Evolutionary conservation across 1,139 yeast genomes (phyloP), one percentile per base, ranked within the genome.

Genomic region (Sugiyamaella grinbergsii): DNA sequence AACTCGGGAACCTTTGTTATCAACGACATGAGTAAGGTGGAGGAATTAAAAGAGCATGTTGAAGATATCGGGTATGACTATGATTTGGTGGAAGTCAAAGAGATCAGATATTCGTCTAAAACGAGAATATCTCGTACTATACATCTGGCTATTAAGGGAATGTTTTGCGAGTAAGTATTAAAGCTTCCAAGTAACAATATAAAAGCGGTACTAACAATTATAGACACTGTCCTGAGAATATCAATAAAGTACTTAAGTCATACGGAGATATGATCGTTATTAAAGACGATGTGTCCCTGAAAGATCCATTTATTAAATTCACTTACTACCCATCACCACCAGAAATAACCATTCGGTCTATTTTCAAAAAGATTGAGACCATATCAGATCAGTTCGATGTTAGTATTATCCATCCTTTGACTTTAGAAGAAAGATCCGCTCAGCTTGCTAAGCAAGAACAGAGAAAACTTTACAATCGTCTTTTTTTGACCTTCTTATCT

Each of bases 1-100:
- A 83, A 84, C 59, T 70, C 80, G 1, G 93, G 83, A 1, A 71
- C 75, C 13, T 83, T 85, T 62, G 72, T 82, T 7, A 64, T 84
- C 54, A 53, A 54, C 22, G 65, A 61, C 31, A 45, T 58, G 11
- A 26, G 46, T 20, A 59, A 75, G 44, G 51, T 79, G 13, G 67
- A 69, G 0, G 66, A 60, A 23, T 68, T 85, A 41, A 68, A 74
- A 53, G 77, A 74, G 19, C 68, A 80, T 0, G 71, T 85, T 23
- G 88, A 82, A 58, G 84, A 83, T 62, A 71, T 80, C 53, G 93
- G 94, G 10, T 85, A 79, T 65, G 87, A 81, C 26, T 81, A 79
- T 59, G 77, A 76, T 28, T 59, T 65, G 37, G 59, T 61, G 1
- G 56, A 57, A 15, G 45, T 59, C 16, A 49, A 44, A 20, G 58